These are phyloP conservation scores for Sphagnum tenellum DNA, from an alignment of 225 moss, liverwort and hornwort genomes.

Conservation along the genomic window DNA sequence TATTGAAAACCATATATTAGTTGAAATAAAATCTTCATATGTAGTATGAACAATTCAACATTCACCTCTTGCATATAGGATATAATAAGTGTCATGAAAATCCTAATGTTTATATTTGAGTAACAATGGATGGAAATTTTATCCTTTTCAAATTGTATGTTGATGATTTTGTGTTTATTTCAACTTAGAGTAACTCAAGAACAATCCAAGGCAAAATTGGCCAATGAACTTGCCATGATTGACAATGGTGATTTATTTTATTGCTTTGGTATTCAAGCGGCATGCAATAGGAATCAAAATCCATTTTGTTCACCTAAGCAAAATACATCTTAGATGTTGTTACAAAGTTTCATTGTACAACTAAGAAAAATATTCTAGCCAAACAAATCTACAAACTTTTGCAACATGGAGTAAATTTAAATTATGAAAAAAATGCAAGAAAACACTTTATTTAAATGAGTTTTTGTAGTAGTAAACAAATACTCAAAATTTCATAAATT, in stretches of 20 bases:
- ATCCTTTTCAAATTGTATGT: conserved; percentile 1
- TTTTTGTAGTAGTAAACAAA: too few relatives aligned
- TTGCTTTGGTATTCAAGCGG: conserved; percentile 2
- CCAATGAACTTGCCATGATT: conserved; percentile 2
- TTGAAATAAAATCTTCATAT: not conserved
- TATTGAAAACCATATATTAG: conserved; percentile 1
- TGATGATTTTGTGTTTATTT: not conserved
- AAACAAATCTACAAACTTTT: too few relatives aligned
- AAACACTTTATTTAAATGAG: too few relatives aligned
- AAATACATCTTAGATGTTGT: conserved; percentile 2
- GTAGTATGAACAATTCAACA: conserved; percentile 1
- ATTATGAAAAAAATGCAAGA: too few relatives aligned
- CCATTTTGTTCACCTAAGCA: not conserved
- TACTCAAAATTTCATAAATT: too few relatives aligned
- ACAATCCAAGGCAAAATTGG: not conserved
- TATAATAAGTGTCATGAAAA: conserved; percentile 1
- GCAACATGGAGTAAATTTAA: too few relatives aligned
- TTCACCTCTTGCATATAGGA: not conserved
- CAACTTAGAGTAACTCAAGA: not conserved
- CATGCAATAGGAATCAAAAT: not conserved
- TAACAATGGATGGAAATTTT: conserved; percentile 1
- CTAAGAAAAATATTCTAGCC: too few relatives aligned
- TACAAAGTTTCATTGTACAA: not conserved
- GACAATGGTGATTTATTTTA: not conserved
- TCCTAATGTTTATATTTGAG: conserved; percentile 1